These are phyloP conservation scores for Podospora fimiseda DNA, from an alignment of 495 filamentous ascomycete genomes.

Conservation along the genomic window DNA sequence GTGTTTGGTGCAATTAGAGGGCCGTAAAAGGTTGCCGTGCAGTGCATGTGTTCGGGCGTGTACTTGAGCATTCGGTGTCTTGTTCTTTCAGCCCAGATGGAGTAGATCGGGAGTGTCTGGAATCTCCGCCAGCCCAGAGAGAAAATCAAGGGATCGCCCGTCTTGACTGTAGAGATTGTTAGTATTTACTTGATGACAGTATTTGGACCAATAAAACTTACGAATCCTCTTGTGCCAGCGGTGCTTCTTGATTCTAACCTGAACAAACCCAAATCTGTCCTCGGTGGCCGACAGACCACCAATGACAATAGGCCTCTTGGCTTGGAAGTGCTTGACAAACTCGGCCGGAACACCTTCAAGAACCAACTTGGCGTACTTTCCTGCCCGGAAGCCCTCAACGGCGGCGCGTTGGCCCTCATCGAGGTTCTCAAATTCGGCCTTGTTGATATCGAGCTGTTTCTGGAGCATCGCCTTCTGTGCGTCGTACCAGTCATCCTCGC, in stretches of 20 bases:
- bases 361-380: slow-evolving; percentile 86
- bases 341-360: slow-evolving; percentile 84
- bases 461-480: slow-evolving; percentile 89
- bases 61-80: slow-evolving; percentile 98
- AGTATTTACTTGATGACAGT: not conserved
- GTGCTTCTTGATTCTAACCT: slow-evolving; percentile 92
- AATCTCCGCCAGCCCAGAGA: slow-evolving; percentile 96
- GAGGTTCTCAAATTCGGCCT: slow-evolving; percentile 77
- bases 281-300: slow-evolving; percentile 88
- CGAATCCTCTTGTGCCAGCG: slow-evolving; percentile 97
- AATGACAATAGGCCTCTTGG: slow-evolving; percentile 77
- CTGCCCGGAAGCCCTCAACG: slow-evolving; percentile 88
- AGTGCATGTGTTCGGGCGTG: slow-evolving; percentile 83
- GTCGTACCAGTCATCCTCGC: slow-evolving; percentile 98
- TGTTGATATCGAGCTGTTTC: slow-evolving; percentile 92
- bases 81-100: slow-evolving; percentile 85
- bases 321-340: slow-evolving; percentile 82
- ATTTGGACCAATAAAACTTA: slow-evolving; percentile 4
- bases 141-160: slow-evolving; percentile 93
- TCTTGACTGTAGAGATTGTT: slow-evolving; percentile 55
- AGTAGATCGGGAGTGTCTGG: slow-evolving; percentile 87
- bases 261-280: slow-evolving; percentile 90
- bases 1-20: slow-evolving; percentile 93
- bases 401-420: slow-evolving; percentile 72
- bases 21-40: slow-evolving; percentile 90